phyloP scores from a whole-genome alignment of 2,329 filamentous ascomycete genomes.

The Fusarium anthophilum region DNA sequence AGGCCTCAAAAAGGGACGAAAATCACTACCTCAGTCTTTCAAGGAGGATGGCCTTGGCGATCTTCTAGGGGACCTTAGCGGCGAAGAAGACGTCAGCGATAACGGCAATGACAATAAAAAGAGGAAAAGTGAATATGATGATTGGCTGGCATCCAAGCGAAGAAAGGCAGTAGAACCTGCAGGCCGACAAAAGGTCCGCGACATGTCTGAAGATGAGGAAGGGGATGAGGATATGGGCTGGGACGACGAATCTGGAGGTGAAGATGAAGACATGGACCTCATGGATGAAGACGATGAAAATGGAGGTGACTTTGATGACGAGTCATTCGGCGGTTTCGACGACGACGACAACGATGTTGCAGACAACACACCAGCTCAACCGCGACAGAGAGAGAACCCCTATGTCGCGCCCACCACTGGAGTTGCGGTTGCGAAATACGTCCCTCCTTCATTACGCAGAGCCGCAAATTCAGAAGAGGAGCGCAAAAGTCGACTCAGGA shows the following conservation, averaged over 20 bases:
- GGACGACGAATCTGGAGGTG: constrained; percentile 18
- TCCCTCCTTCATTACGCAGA: constrained; percentile 84
- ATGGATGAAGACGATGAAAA: constrained; percentile 41
- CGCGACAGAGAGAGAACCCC: constrained; percentile 79
- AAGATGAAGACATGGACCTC: constrained; percentile 40
- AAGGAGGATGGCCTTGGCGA: constrained; percentile 85
- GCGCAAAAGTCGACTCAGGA: constrained; percentile 72
- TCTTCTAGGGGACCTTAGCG: constrained; percentile 72
- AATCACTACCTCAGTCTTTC: constrained; percentile 76
- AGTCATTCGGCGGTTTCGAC: constrained; percentile 52
- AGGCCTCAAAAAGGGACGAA: constrained; percentile 80
- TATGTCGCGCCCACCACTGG: constrained; percentile 77
- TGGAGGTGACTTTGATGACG: constrained; percentile 45
- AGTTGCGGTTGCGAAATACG: constrained; percentile 73
- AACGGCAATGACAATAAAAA: constrained; percentile 68
- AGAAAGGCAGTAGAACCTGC: constrained; percentile 52
- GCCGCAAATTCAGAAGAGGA: constrained; percentile 72
- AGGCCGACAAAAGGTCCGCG: constrained; percentile 16
- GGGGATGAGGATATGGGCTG: constrained; percentile 32
- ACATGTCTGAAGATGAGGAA: constrained; percentile 38
- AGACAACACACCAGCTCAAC: constrained; percentile 48
- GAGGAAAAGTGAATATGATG: constrained; percentile 64
- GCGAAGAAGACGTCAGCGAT: constrained; percentile 54
- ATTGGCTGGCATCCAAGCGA: constrained; percentile 69
- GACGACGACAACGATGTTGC: constrained; percentile 44